These are phyloP conservation scores for Hypoxylon sp. DNA, from an alignment of 2,329 filamentous ascomycete species.

Conservation along the genomic window DNA sequence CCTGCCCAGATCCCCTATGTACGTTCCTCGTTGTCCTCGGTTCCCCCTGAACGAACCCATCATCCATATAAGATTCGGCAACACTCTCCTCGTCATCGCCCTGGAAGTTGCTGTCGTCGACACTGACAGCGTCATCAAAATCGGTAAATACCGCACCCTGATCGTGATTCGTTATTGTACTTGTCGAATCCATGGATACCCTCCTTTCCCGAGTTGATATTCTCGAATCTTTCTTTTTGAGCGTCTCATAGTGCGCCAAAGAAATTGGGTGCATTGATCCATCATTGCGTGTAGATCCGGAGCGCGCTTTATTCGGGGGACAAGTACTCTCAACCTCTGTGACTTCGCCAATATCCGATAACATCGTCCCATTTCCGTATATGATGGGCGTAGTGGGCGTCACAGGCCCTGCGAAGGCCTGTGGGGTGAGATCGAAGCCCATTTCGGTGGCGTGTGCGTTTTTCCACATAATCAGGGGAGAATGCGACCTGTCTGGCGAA, in stretches of 20 bases:
- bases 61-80: conserved; percentile 64
- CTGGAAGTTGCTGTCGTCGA: conserved; percentile 72
- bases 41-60: conserved; percentile 49
- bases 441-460: conserved; percentile 51
- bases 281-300: conserved; percentile 46
- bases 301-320: conserved; percentile 52
- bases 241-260: conserved; percentile 48
- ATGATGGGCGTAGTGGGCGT: conserved; percentile 70
- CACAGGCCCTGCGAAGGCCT: conserved; percentile 55
- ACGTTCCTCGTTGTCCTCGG: conserved; percentile 39
- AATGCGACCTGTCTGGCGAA: conserved; percentile 61
- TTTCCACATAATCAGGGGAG: conserved; percentile 63
- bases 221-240: conserved; percentile 55
- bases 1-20: conserved; percentile 55
- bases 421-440: conserved; percentile 54
- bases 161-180: conserved; percentile 65
- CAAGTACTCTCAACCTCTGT: conserved; percentile 61
- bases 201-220: conserved; percentile 59
- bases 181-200: conserved; percentile 67
- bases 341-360: conserved; percentile 70
- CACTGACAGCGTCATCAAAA: conserved; percentile 68
- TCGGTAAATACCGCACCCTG: conserved; percentile 62
- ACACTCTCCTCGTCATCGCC: conserved; percentile 74
- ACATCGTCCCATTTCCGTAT: conserved; percentile 74
- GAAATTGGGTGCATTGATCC: conserved; percentile 40